A percentile compares a stretch with the other conserved stretches of the same genome.
Evolutionary conservation across 805 yeast species (phyloP).

Genomic region (Isabelozyma heimii): DNA sequence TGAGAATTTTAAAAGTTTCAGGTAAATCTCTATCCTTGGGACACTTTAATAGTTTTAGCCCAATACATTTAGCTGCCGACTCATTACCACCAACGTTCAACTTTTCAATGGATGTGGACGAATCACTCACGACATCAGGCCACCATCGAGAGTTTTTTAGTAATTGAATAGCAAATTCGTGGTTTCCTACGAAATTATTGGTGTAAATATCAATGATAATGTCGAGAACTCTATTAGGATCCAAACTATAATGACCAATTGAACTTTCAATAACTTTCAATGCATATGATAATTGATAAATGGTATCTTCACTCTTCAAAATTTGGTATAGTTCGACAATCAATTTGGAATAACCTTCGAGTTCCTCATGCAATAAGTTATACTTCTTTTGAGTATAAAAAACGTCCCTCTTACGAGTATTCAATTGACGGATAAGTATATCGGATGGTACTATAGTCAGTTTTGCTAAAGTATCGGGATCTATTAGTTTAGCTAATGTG

Average conservation of each 20-base stretch:
- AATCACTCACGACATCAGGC: constrained; percentile 46
- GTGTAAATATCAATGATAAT: constrained; percentile 54
- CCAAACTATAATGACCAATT: constrained; percentile 75
- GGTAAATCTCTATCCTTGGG: constrained; percentile 33
- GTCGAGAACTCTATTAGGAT: constrained; percentile 68
- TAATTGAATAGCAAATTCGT: constrained; percentile 47
- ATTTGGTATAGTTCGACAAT: constrained; percentile 47
- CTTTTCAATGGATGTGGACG: constrained; percentile 21
- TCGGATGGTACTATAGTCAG: constrained; percentile 30
- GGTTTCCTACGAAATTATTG: constrained; percentile 41
- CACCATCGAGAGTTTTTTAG: constrained; percentile 63
- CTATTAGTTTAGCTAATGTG: constrained; percentile 28
- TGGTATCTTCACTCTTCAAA: constrained; percentile 33
- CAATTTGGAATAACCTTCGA: constrained; percentile 74
- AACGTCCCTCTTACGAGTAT: constrained; percentile 39
- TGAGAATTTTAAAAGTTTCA: constrained; percentile 42
- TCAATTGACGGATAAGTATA: constrained; percentile 33
- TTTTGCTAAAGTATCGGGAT: constrained; percentile 24
- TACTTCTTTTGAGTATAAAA: constrained; percentile 52
- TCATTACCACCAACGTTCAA: constrained; percentile 53
- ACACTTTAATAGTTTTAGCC: constrained; percentile 37
- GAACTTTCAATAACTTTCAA: constrained; percentile 50
- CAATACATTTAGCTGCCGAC: constrained; percentile 54
- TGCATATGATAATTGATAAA: constrained; percentile 41
- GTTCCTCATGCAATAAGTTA: constrained; percentile 69